These are phyloP conservation scores for Pyricularia grisea DNA, from an alignment of 2,329 filamentous ascomycete genomes.

Conservation along the genomic window DNA sequence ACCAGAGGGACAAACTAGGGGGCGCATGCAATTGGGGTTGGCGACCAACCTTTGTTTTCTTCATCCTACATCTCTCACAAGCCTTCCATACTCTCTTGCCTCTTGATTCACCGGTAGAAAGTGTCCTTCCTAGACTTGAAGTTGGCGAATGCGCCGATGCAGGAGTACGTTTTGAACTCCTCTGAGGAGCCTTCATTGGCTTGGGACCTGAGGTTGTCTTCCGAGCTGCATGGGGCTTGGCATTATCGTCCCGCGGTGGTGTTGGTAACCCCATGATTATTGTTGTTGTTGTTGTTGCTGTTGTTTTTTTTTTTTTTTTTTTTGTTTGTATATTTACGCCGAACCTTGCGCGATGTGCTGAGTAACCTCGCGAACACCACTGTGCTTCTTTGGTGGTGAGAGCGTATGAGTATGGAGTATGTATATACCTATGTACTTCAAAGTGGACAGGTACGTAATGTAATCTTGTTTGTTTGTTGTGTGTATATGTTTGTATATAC, in stretches of 20 bases:
- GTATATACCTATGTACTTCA: background rate
- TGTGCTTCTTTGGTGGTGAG: background rate
- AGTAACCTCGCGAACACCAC: background rate
- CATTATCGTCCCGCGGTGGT: background rate
- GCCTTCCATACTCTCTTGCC: slow-evolving; percentile 61
- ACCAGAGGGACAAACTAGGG: background rate
- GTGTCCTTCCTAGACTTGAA: slow-evolving; percentile 4
- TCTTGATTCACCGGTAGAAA: slow-evolving; percentile 38
- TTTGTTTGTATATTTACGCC: background rate
- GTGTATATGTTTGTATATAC: background rate
- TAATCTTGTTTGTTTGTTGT: background rate
- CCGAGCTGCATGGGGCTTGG: background rate
- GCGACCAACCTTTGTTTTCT: slow-evolving; percentile 53
- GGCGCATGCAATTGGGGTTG: background rate
- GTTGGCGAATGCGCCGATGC: background rate
- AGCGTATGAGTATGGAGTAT: no score
- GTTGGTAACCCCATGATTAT: slow-evolving; percentile 1
- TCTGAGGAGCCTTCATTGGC: background rate
- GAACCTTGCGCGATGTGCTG: background rate
- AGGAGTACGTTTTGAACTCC: background rate
- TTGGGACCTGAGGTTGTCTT: background rate
- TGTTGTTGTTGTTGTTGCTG: background rate
- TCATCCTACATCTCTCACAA: slow-evolving; percentile 58
- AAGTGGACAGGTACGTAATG: no score
- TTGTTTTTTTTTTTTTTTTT: background rate